Base-by-base conservation (phyloP, 441 rosid species). In the Breynia disticha region DNA sequence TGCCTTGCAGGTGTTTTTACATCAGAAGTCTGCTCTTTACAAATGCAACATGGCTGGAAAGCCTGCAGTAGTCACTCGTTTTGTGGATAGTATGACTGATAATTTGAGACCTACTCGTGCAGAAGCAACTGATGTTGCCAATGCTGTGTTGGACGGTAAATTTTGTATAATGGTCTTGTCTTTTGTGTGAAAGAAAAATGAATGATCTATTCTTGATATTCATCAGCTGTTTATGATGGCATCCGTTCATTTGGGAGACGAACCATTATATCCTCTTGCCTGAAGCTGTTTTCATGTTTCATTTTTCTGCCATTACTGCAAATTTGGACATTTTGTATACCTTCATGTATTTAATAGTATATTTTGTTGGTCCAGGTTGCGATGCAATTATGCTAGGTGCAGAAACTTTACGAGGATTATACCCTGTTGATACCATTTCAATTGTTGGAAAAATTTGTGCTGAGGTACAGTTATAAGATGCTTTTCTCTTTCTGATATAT, bases 311-410 rank as follows among this genome's bases (percentile, higher is more conserved):
- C 44, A 4, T 41, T 4, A 3, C 44, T 41, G n/a, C 44, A 41
- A 41, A 15, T 15, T 3, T 4, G 15, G 13, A 41, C 44, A 11
- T 41, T 41, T 41, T 41, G 44, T 41, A 9, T 41, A 15, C 6
- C 11, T 6, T 6, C 41, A 37, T 61, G 6, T 13, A 62, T 32
- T 19, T 20, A 5, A 22, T 48, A 41, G 22, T 39, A 21, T 9
- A 0, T 62, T 53, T 16, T 50, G 32, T 61, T 11, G 17, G 55
- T 46, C 49, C 79, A 94, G 99, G 97, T 74, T 74, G 87, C 75
- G 99, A 94, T 77, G 91, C 99, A 55, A 94, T 94, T 81, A 91
- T 94, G 73, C 97, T 94, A 45, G 97, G 99, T 74, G 97, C 99
- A 51, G 97, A 94, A 72, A 94, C 97, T 66, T 78, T 90, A 52